These are phyloP conservation scores for Telopea speciosissima DNA, from an alignment of 177 flowering plant genomes.

Conservation along the genomic window DNA sequence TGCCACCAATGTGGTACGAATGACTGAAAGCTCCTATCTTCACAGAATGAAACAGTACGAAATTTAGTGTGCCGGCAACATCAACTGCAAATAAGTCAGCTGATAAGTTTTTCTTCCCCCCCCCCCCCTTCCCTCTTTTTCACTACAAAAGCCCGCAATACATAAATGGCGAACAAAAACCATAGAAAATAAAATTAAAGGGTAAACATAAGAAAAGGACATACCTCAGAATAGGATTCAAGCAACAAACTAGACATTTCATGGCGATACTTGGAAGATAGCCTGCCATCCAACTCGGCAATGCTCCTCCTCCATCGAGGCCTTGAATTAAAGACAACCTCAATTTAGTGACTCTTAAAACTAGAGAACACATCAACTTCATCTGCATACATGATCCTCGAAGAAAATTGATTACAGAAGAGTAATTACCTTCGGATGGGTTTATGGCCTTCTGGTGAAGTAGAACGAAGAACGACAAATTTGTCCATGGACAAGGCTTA, in stretches of 20 bases:
- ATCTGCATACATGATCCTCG: no score
- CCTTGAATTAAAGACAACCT: constrained; percentile 1
- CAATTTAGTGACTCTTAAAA: background rate
- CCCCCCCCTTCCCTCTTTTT: no score
- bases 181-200: background rate
- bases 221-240: constrained; percentile 16
- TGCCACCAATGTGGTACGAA: constrained; percentile 12
- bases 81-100: background rate
- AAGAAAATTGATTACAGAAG: background rate
- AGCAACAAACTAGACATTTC: constrained; percentile 13
- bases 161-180: no score
- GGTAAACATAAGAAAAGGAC: background rate
- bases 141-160: background rate
- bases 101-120: background rate
- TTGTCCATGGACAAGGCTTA: constrained; percentile 9
- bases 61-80: background rate
- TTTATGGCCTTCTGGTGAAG: constrained; percentile 10
- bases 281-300: constrained; percentile 12
- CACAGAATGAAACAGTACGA: background rate
- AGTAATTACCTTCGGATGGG: constrained; percentile 11
- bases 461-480: constrained; percentile 3
- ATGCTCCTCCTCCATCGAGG: constrained; percentile 13
- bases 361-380: background rate
- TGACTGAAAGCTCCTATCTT: constrained; percentile 20
- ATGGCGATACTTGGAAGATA: constrained; percentile 15